Conservation (phyloP, 2,329 filamentous ascomycete species). For the Cladophialophora exuberans region DNA sequence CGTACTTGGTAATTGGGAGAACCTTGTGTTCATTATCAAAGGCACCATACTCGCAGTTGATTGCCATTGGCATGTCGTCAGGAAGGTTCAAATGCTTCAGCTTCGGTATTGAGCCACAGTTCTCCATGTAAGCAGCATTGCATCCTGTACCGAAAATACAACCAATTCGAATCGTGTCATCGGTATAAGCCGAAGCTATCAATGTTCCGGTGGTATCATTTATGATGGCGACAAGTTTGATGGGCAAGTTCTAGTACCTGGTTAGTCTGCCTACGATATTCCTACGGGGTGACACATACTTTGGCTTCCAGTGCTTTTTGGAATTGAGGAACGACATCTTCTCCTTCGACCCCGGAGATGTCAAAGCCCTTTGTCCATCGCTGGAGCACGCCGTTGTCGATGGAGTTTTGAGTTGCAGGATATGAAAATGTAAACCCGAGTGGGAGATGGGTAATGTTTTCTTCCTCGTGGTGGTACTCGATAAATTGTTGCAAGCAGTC, state of each 20-base stretch:
- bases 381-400: slow-evolving; percentile 89
- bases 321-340: slow-evolving; percentile 88
- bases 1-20: slow-evolving; percentile 82
- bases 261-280: slow-evolving; percentile 6
- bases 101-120: slow-evolving; percentile 89
- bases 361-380: slow-evolving; percentile 98
- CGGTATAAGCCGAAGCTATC: slow-evolving; percentile 96
- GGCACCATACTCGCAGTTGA: slow-evolving; percentile 97
- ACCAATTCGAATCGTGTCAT: slow-evolving; percentile 87
- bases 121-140: slow-evolving; percentile 98
- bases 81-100: slow-evolving; percentile 88
- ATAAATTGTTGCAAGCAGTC: slow-evolving; percentile 91
- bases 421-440: slow-evolving; percentile 97
- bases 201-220: slow-evolving; percentile 98
- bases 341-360: slow-evolving; percentile 85
- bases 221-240: slow-evolving; percentile 89
- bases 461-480: slow-evolving; percentile 74
- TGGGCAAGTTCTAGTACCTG: slow-evolving; percentile 43
- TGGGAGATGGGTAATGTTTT: slow-evolving; percentile 65
- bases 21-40: slow-evolving; percentile 94
- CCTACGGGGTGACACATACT: slow-evolving; percentile 47
- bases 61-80: slow-evolving; percentile 81
- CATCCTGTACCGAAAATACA: slow-evolving; percentile 99
- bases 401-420: slow-evolving; percentile 88
- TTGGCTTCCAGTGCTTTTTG: slow-evolving; percentile 74